Base-by-base conservation (phyloP, 2,329 filamentous ascomycete species). In the Botrytis paeoniae region DNA sequence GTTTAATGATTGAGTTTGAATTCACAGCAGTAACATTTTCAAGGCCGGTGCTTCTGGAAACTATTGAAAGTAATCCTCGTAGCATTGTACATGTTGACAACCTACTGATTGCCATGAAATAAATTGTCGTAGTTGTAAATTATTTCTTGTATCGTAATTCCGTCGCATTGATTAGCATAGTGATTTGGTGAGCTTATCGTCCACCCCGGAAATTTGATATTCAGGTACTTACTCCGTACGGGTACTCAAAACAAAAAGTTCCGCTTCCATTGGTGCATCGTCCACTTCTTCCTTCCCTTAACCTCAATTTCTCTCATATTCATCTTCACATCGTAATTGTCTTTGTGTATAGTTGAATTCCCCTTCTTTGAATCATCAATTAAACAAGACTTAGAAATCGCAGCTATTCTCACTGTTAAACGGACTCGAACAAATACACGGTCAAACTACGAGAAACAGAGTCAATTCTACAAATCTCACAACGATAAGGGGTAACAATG, bases 51-150 rank as follows among this genome's bases (percentile, higher is more conserved):
- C 72, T 66, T 71, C 59, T 60, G 51, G 74, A 32, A 73, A 45
- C 41, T 32, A 54, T 25, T 59, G 75, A 74, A 70, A 78, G 12
- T 9, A 74, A 45, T 51, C 66, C 70, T 74, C 73, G 76, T 71
- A 78, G 48, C 78, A 79, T 80, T 41, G 77, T 77, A 77, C 78
- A 79, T 79, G 64, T 77, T 78, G 72, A 41, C 35, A 54, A 18
- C 48, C n/a, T 18, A 18, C 32, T n/a, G 43, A 72, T 69, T 73
- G 70, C 35, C 32, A 64, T 63, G 43, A 32, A 63, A 18, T 61
- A 18, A 29, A 48, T 12, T 20, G 22, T 45, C 32, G 62, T 59
- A 32, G 35, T 68, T 32, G 54, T 37, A 61, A 16, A 45, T n/a
- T 43, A 37, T 32, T 37, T 43, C 18, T 32, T 39, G n/a, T 43